phyloP scores from a whole-genome alignment of 495 filamentous ascomycete species.

The Hypoxylon intermedium region DNA sequence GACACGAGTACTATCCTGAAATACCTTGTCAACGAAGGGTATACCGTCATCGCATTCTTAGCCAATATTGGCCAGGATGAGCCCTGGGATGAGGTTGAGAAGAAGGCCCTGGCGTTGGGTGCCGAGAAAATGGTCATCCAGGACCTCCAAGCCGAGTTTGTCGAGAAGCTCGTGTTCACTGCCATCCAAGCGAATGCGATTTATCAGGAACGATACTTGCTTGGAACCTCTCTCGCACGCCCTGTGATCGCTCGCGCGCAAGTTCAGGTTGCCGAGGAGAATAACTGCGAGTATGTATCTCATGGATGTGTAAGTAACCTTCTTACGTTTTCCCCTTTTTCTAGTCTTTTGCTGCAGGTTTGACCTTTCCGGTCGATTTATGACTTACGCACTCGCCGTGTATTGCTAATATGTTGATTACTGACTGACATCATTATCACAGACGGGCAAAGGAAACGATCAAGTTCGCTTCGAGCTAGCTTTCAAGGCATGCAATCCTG shows the following conservation, averaged over 20 bases:
- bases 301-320: no score
- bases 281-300: slow-evolving; percentile 70
- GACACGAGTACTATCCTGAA: slow-evolving; percentile 32
- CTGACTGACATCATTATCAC: no score
- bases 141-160: slow-evolving; percentile 77
- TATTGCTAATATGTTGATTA: no score
- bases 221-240: slow-evolving; percentile 81
- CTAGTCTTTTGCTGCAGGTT: no score
- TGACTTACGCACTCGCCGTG: no score
- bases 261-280: slow-evolving; percentile 67
- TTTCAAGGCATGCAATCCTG: not conserved
- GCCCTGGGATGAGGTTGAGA: slow-evolving; percentile 29
- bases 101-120: slow-evolving; percentile 68
- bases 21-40: slow-evolving; percentile 25
- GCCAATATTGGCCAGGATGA: slow-evolving; percentile 39
- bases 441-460: slow-evolving; percentile 84
- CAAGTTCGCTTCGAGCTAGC: slow-evolving; percentile 73
- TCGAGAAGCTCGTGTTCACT: slow-evolving; percentile 85
- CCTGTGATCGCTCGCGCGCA: slow-evolving; percentile 83
- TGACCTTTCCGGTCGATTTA: no score
- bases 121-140: slow-evolving; percentile 68
- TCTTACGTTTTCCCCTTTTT: no score
- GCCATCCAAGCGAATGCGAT: slow-evolving; percentile 87
- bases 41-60: slow-evolving; percentile 33
- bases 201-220: slow-evolving; percentile 76